A percentile compares a stretch with the other conserved stretches of the same genome.
phyloP scores from a whole-genome alignment of 495 filamentous ascomycete species.

The Penicillium chermesinum region DNA sequence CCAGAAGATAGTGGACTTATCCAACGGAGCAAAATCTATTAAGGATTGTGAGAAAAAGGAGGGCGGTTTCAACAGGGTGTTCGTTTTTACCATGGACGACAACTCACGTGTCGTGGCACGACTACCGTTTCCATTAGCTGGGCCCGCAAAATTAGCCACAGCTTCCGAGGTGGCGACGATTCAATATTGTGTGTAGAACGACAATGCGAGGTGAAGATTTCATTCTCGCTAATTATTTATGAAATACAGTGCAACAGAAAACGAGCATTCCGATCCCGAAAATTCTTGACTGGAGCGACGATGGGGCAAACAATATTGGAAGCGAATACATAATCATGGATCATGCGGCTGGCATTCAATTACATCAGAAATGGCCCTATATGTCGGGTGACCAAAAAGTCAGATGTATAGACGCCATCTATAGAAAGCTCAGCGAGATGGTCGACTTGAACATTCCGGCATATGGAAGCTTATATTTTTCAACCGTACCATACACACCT shows the following conservation, averaged over 20 bases:
- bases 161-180: slow-evolving; percentile 43
- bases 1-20: slow-evolving; percentile 27
- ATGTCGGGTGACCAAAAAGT: slow-evolving; percentile 33
- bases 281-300: slow-evolving; percentile 38
- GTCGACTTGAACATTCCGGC: slow-evolving; percentile 33
- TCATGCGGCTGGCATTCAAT: slow-evolving; percentile 29
- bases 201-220: background rate
- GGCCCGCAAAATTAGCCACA: slow-evolving; percentile 28
- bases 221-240: slow-evolving; percentile 7
- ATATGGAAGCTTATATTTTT: slow-evolving; percentile 38
- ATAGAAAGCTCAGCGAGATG: slow-evolving; percentile 26
- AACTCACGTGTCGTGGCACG: slow-evolving; percentile 30
- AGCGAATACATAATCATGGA: slow-evolving; percentile 46
- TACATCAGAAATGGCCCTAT: slow-evolving; percentile 33
- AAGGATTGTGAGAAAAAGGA: slow-evolving; percentile 32
- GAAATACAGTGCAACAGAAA: slow-evolving; percentile 27
- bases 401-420: slow-evolving; percentile 30
- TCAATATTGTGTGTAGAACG: slow-evolving; percentile 26
- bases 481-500: slow-evolving; percentile 8
- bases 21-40: slow-evolving; percentile 21
- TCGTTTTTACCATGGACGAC: slow-evolving; percentile 37
- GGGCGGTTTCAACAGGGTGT: slow-evolving; percentile 41
- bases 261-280: slow-evolving; percentile 35
- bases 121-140: slow-evolving; percentile 31
- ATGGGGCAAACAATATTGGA: slow-evolving; percentile 30